phyloP scores from a whole-genome alignment of 805 yeast genomes.

The Ogataea zsoltii region DNA sequence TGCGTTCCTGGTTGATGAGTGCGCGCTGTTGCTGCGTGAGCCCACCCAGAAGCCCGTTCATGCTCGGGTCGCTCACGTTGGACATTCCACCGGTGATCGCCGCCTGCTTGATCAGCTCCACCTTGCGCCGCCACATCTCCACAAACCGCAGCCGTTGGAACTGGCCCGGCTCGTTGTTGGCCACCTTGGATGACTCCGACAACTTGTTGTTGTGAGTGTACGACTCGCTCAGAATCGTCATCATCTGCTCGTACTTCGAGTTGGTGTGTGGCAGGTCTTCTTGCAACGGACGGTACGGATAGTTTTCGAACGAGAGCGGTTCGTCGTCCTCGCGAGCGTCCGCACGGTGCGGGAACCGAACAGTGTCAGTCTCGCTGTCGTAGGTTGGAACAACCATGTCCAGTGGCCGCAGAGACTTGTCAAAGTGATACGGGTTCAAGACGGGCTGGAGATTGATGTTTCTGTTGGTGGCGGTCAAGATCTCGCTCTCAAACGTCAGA shows the following conservation, averaged over 20 bases:
- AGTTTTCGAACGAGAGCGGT: conserved; percentile 25
- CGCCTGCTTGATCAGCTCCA: conserved; percentile 52
- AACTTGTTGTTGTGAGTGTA: conserved; percentile 33
- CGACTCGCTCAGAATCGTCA: conserved; percentile 66
- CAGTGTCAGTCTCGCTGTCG: conserved; percentile 30
- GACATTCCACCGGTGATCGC: conserved; percentile 32
- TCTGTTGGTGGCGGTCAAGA: conserved; percentile 74
- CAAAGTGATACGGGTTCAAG: conserved; percentile 60
- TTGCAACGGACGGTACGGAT: conserved; percentile 45
- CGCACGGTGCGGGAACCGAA: conserved; percentile 41
- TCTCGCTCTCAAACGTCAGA: conserved; percentile 84
- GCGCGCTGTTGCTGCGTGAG: conserved; percentile 32
- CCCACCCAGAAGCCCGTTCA: conserved; percentile 30
- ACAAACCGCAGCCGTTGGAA: conserved; percentile 86
- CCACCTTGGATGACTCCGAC: conserved; percentile 30
- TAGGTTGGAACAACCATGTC: conserved; percentile 45
- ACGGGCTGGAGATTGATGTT: conserved; percentile 76
- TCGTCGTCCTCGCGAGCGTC: conserved; percentile 33
- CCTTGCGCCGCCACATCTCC: conserved; percentile 78
- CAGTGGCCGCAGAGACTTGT: conserved; percentile 47
- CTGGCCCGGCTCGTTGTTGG: conserved; percentile 43
- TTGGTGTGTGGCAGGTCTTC: conserved; percentile 74
- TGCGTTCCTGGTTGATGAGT: conserved; percentile 29
- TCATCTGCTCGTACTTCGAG: conserved; percentile 86
- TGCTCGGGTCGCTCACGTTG: conserved; percentile 19